These are phyloP conservation scores for Cavenderia fasciculata DNA, from an alignment of 78 protist genomes.

Conservation along the genomic window DNA sequence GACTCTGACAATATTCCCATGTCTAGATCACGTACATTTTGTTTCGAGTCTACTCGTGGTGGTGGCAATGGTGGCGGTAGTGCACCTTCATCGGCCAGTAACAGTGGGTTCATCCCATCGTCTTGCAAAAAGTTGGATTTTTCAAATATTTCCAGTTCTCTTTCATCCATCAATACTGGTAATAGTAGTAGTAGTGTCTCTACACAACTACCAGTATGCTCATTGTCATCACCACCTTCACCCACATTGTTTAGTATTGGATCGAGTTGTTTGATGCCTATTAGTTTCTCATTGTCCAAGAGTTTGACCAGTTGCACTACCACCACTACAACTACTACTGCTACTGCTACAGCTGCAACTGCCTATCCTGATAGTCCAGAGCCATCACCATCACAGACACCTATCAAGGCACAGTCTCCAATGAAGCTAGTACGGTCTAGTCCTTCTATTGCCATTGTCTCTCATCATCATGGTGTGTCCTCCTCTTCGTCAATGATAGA, in stretches of 20 bases:
- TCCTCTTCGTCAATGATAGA: neutral
- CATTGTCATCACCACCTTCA: constrained; percentile 9
- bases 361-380: constrained; percentile 55
- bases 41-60: neutral
- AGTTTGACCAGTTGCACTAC: neutral
- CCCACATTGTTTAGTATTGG: neutral
- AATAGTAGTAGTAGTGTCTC: neutral
- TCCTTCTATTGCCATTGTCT: neutral
- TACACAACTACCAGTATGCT: constrained; percentile 10
- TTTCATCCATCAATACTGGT: neutral
- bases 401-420: neutral
- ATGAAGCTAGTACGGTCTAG: neutral
- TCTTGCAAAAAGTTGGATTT: constrained; percentile 1
- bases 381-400: constrained; percentile 25
- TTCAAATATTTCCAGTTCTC: too few relatives aligned
- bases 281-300: neutral
- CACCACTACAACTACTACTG: neutral
- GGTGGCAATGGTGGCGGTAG: neutral
- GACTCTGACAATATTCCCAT: neutral
- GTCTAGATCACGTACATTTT: neutral
- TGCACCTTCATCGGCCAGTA: neutral
- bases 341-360: neutral
- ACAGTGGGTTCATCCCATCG: neutral
- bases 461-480: neutral
- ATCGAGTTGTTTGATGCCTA: neutral